Conservation (phyloP, 768 basidiomycete genomes). For the Amanita polypyramis region DNA sequence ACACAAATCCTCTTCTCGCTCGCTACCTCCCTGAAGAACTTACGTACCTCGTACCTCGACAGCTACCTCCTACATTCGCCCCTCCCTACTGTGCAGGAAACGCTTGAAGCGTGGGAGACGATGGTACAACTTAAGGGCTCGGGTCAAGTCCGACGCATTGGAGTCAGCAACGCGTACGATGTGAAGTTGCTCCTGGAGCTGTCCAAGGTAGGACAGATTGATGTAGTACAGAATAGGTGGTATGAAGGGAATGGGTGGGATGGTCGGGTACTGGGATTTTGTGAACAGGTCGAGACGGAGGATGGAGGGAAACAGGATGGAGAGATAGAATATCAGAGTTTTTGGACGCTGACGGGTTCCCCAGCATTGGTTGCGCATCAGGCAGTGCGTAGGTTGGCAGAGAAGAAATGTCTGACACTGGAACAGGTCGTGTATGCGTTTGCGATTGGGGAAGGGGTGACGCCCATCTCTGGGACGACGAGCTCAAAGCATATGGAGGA, state of each 20-base stretch:
- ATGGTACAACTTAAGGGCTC: conserved; percentile 54
- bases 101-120: conserved; percentile 56
- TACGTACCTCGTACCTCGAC: conserved; percentile 67
- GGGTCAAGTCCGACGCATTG: conserved; percentile 54
- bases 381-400: conserved; percentile 31
- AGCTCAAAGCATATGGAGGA: conserved; percentile 58
- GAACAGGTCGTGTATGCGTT: conserved; percentile 63
- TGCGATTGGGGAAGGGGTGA: conserved; percentile 54
- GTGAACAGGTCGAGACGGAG: conserved; percentile 33
- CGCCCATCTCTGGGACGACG: conserved; percentile 70
- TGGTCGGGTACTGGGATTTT: conserved; percentile 50
- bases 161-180: conserved; percentile 74
- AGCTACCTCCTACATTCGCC: conserved; percentile 76
- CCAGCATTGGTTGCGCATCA: conserved; percentile 48
- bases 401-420: conserved; percentile 39
- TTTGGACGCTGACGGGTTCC: conserved; percentile 83
- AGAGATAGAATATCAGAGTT: conserved; percentile 66
- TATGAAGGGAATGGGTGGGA: conserved; percentile 77
- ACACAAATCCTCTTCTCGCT: conserved; percentile 58
- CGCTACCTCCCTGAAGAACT: conserved; percentile 51
- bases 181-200: conserved; percentile 41
- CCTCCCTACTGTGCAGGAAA: conserved; percentile 42
- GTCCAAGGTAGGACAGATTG: conserved; percentile 41
- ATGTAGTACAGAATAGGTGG: conserved; percentile 83
- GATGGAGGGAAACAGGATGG: no score